Evolutionary conservation across 1,139 yeast species (phyloP), one percentile per base, ranked within the genome.

Genomic region (Saccharomyces pastorianus): DNA sequence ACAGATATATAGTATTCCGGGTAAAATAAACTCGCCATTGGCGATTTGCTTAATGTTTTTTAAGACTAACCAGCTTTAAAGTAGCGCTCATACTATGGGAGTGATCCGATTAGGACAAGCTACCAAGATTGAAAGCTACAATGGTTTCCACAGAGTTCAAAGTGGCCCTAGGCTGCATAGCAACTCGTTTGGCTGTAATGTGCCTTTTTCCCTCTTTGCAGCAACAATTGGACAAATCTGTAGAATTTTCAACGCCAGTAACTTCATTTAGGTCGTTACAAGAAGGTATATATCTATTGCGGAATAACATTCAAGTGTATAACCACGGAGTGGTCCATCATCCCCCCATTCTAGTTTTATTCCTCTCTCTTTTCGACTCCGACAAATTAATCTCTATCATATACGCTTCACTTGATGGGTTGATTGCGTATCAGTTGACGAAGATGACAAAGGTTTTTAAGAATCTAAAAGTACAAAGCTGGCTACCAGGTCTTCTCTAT

Each of bases 321-420:
- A 82, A 82, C 56, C 96, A 96, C 20, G 96, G 96, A 1, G 84
- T 88, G 31, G 88, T 86, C 50, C 95, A 90, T 68, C 95, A 89
- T 65, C 79, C 95, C 4, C 96, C 96, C 1, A 67, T 91, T 34
- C 65, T 88, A 46, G 77, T 88, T 53, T 73, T 77, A 5, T 60
- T 81, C 9, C 73, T 85, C 59, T 73, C 76, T 31, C 57, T 75
- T 2, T 58, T 82, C 48, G 59, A 58, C 8, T 54, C 68, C 56
- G 51, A 61, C 17, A 58, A 57, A 17, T 60, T 69, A 47, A 61
- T 65, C 4, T 32, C 50, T 4, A 6, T 48, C 41, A 47, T 51
- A 28, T 51, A 47, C 25, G 61, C 72, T 26, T 48, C 67, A 1
- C 59, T 72, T 2, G 84, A 81, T 57, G 65, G 72, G 2, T 53